phyloP scores from a whole-genome alignment of 352 stramenopile species.

The Pythium brassicae region DNA sequence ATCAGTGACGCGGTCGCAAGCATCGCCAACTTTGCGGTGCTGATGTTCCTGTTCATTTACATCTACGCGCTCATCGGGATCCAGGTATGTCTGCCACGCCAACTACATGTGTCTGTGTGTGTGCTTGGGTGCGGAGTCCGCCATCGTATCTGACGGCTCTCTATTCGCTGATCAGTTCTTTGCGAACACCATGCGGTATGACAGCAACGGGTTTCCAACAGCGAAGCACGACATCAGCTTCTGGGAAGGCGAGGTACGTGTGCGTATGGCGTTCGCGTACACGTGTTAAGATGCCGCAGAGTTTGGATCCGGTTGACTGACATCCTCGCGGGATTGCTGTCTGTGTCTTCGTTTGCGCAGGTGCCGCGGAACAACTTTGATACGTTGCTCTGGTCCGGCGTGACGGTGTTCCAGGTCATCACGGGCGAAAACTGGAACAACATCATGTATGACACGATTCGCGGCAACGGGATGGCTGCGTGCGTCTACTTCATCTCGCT shows the following conservation, averaged over 20 bases:
- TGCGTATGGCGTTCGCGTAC: background rate
- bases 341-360: conserved; percentile 18
- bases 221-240: conserved; percentile 44
- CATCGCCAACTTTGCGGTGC: conserved; percentile 91
- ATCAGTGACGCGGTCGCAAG: conserved; percentile 90
- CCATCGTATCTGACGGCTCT: background rate
- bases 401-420: conserved; percentile 93
- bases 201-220: conserved; percentile 65
- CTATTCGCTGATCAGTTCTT: conserved; percentile 73
- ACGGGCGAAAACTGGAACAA: conserved; percentile 94
- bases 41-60: conserved; percentile 95
- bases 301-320: background rate
- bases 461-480: conserved; percentile 55
- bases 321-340: background rate
- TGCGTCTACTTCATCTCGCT: conserved; percentile 87
- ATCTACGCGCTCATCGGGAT: conserved; percentile 91
- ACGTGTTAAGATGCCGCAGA: too few species aligned
- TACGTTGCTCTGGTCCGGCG: conserved; percentile 64
- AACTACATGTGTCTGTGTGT: background rate
- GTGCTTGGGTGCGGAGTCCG: background rate
- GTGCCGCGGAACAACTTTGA: conserved; percentile 88
- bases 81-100: conserved; percentile 38
- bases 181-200: conserved; percentile 92
- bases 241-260: conserved; percentile 45
- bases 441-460: conserved; percentile 92